phyloP scores from a whole-genome alignment of 768 basidiomycete genomes.

The Phlebiopsis flavidoalba region DNA sequence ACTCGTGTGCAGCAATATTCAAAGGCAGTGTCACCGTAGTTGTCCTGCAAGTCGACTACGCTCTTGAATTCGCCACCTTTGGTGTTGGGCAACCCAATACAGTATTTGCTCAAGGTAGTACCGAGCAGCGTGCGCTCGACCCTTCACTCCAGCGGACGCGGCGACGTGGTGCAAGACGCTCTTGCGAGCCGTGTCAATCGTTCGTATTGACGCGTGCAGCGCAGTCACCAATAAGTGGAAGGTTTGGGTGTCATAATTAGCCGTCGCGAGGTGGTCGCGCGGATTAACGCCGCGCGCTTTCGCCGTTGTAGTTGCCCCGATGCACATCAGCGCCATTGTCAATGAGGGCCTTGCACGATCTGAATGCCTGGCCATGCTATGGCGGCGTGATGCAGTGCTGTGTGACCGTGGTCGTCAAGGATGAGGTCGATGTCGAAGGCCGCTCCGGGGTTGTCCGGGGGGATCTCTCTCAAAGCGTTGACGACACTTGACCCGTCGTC shows the following conservation, averaged over 20 bases:
- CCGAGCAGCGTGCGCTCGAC: slow-evolving; percentile 75
- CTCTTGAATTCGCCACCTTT: slow-evolving; percentile 72
- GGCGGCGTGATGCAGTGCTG: slow-evolving; percentile 89
- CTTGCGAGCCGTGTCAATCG: slow-evolving; percentile 81
- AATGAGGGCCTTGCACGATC: slow-evolving; percentile 67
- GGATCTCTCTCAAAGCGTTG: slow-evolving; percentile 60
- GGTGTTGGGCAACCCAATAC: slow-evolving; percentile 75
- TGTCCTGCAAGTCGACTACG: slow-evolving; percentile 87
- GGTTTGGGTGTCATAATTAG: slow-evolving; percentile 73
- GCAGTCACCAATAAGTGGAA: slow-evolving; percentile 62
- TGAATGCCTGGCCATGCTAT: slow-evolving; percentile 73
- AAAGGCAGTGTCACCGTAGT: slow-evolving; percentile 92
- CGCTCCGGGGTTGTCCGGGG: slow-evolving; percentile 32
- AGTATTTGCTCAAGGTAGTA: slow-evolving; percentile 93
- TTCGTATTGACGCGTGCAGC: slow-evolving; percentile 74
- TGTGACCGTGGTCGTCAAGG: slow-evolving; percentile 92
- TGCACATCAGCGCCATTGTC: slow-evolving; percentile 79
- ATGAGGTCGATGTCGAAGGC: slow-evolving; percentile 69
- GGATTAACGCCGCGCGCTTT: slow-evolving; percentile 92
- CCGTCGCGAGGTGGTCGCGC: slow-evolving; percentile 86
- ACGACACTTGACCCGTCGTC: slow-evolving; percentile 64
- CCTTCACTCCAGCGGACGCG: slow-evolving; percentile 86
- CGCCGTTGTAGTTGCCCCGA: slow-evolving; percentile 89
- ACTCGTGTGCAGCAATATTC: slow-evolving; percentile 88
- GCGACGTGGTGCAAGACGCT: slow-evolving; percentile 90